phyloP scores from a whole-genome alignment of 2,329 filamentous ascomycete genomes.

The Aureobasidium sp. region DNA sequence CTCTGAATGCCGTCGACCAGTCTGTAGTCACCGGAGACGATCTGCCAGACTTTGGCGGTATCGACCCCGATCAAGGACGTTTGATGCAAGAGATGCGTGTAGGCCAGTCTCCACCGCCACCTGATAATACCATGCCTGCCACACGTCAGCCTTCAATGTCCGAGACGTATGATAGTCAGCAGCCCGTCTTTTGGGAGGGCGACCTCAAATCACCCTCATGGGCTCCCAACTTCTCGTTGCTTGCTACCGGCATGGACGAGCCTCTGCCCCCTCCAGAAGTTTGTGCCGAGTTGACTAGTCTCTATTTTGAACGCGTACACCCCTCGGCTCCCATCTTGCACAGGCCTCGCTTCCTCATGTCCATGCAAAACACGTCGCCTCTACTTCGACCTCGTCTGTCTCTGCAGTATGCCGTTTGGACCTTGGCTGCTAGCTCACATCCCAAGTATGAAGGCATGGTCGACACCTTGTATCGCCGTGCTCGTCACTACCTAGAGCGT shows the following conservation, averaged over 20 bases:
- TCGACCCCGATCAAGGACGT: not conserved
- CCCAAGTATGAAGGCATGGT: slow-evolving; percentile 76
- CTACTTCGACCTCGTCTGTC: slow-evolving; percentile 79
- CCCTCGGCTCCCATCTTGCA: slow-evolving; percentile 84
- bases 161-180: not conserved
- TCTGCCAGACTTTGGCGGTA: slow-evolving; percentile 10
- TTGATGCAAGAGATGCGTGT: slow-evolving; percentile 5
- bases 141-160: not conserved
- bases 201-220: not conserved
- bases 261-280: slow-evolving; percentile 69
- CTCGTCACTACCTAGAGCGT: slow-evolving; percentile 81
- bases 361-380: slow-evolving; percentile 75
- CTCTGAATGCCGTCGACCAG: not conserved
- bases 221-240: not conserved
- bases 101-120: not conserved
- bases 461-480: slow-evolving; percentile 81
- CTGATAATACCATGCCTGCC: not conserved
- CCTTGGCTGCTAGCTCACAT: slow-evolving; percentile 74
- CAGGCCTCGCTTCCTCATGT: slow-evolving; percentile 75
- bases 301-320: slow-evolving; percentile 89
- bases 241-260: slow-evolving; percentile 62
- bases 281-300: slow-evolving; percentile 80
- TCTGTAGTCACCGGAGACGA: not conserved
- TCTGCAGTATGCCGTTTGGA: slow-evolving; percentile 92
- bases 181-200: not conserved